phyloP scores from a whole-genome alignment of 805 yeast genomes.

The Debaryomyces prosopidis region DNA sequence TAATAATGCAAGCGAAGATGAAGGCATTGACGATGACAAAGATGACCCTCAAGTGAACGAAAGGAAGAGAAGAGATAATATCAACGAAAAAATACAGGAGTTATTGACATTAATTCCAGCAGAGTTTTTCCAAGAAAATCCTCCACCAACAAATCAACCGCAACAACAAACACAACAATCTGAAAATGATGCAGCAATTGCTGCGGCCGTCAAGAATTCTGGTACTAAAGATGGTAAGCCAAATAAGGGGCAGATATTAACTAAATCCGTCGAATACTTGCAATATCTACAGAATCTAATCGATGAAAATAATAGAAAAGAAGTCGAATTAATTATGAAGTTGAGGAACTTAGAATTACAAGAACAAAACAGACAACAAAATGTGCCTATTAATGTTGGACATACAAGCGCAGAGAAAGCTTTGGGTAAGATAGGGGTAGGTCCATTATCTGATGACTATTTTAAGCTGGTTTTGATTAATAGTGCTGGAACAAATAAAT shows the following conservation, averaged over 20 bases:
- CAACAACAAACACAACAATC: constrained; percentile 4
- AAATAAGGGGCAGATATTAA: constrained; percentile 77
- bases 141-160: constrained; percentile 10
- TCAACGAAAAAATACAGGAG: constrained; percentile 47
- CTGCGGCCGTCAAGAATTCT: constrained; percentile 30
- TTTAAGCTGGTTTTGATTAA: constrained; percentile 23
- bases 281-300: constrained; percentile 66
- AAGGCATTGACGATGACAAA: constrained; percentile 20
- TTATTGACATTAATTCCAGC: constrained; percentile 37
- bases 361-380: constrained; percentile 39
- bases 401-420: constrained; percentile 80
- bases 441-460: constrained; percentile 60
- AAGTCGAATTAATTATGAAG: constrained; percentile 67
- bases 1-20: constrained; percentile 17
- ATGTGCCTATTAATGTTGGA: constrained; percentile 41
- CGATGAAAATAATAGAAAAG: constrained; percentile 76
- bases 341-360: constrained; percentile 54
- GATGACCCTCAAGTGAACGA: constrained; percentile 40
- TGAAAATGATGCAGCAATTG: constrained; percentile 23
- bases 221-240: constrained; percentile 87
- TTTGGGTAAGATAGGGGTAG: constrained; percentile 77
- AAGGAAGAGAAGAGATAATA: constrained; percentile 43
- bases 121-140: constrained; percentile 34
- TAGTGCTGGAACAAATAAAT: constrained; percentile 22
- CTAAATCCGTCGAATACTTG: constrained; percentile 74